These are phyloP conservation scores for Aspergillus jensenii DNA, from an alignment of 2,329 filamentous ascomycete species.

Conservation along the genomic window DNA sequence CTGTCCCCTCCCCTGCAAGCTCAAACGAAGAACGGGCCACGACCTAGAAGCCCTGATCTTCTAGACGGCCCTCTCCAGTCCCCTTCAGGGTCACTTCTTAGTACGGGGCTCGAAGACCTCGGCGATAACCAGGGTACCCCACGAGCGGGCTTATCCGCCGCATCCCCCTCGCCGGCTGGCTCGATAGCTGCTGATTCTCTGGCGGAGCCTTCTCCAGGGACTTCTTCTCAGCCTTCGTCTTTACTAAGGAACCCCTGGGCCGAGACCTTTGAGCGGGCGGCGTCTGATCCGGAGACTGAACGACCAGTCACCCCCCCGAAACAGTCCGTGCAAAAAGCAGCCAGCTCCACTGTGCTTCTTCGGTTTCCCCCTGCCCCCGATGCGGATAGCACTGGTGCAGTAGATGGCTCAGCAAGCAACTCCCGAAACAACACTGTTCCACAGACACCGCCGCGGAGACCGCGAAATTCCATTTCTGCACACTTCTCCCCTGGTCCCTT, in stretches of 20 bases:
- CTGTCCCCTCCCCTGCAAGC: constrained; percentile 23
- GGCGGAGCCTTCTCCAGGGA: constrained; percentile 27
- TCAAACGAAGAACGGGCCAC: constrained; percentile 17
- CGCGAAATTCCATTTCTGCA: constrained; percentile 49
- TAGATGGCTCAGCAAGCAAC: constrained; percentile 19
- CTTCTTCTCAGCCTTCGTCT: constrained; percentile 34
- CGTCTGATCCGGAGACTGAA: constrained; percentile 22
- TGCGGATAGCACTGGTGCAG: constrained; percentile 23
- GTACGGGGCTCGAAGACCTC: constrained; percentile 31
- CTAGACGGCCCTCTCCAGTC: constrained; percentile 25
- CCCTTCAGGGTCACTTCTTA: constrained; percentile 34
- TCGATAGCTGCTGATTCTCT: constrained; percentile 35
- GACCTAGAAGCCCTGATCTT: constrained; percentile 14
- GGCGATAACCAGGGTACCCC: constrained; percentile 36
- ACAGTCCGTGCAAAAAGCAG: constrained; percentile 16
- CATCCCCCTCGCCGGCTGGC: constrained; percentile 30
- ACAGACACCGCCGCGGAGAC: constrained; percentile 39
- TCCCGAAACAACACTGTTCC: constrained; percentile 28
- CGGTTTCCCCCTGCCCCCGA: constrained; percentile 43
- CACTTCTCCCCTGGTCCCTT: constrained; percentile 60
- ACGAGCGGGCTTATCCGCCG: constrained; percentile 31
- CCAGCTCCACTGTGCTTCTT: constrained; percentile 35
- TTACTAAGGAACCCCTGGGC: constrained; percentile 41
- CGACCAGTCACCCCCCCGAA: constrained; percentile 29
- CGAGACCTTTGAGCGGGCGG: constrained; percentile 22